A percentile compares a stretch with the other conserved stretches of the same genome.
Conservation (phyloP, 2,329 filamentous ascomycete genomes). For the Colletotrichum scovillei region DNA sequence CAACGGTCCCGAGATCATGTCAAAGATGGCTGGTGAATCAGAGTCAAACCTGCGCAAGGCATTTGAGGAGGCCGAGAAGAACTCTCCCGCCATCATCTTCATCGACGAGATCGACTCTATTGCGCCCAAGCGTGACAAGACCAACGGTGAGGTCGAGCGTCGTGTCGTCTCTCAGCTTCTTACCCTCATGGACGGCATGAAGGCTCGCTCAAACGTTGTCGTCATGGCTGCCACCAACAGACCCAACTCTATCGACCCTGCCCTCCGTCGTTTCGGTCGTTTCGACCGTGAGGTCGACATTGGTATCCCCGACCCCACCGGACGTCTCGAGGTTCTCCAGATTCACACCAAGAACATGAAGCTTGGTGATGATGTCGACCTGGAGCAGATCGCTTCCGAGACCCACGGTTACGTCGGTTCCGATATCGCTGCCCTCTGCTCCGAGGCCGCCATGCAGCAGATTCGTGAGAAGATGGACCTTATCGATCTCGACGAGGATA, state of each 20-base stretch:
- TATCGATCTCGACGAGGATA: constrained; percentile 98
- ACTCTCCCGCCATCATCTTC: constrained; percentile 99
- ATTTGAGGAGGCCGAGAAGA: constrained; percentile 99
- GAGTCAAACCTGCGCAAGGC: constrained; percentile 98
- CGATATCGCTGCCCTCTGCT: constrained; percentile 97
- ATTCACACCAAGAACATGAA: constrained; percentile 99
- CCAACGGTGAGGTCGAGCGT: constrained; percentile 97
- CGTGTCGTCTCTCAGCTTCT: constrained; percentile 96
- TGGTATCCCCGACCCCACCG: constrained; percentile 96
- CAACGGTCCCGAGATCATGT: constrained; percentile 99
- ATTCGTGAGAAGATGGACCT: constrained; percentile 99
- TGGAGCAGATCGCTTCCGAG: constrained; percentile 96
- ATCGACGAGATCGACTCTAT: constrained; percentile 99
- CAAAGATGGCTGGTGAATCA: constrained; percentile 99
- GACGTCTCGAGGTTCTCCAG: constrained; percentile 97
- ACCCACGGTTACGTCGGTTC: constrained; percentile 99
- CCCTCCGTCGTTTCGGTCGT: constrained; percentile 95
- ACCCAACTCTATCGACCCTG: constrained; percentile 98
- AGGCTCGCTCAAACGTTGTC: constrained; percentile 97
- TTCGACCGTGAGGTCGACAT: constrained; percentile 99
- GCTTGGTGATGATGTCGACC: constrained; percentile 93
- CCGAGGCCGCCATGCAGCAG: constrained; percentile 99
- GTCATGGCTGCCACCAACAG: constrained; percentile 99
- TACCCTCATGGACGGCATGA: constrained; percentile 99
- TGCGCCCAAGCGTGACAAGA: constrained; percentile 99